phyloP scores from a whole-genome alignment of 306 rosid genomes.

The Acacia confusa region DNA sequence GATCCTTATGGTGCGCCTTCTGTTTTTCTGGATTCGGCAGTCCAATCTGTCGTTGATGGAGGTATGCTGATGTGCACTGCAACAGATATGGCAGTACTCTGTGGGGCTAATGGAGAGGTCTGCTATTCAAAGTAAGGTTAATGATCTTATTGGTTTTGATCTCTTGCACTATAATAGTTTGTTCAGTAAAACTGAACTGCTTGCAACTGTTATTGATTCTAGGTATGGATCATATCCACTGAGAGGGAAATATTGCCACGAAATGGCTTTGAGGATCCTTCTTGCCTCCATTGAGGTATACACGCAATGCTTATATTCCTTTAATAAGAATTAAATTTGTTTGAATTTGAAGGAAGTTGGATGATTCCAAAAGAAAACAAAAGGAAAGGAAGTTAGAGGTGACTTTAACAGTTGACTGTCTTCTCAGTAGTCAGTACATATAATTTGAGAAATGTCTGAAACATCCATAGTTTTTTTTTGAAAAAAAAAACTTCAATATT shows the following conservation, averaged over 20 bases:
- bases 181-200: constrained; percentile 23
- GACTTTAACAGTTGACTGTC: not conserved
- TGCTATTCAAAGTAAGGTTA: constrained; percentile 93
- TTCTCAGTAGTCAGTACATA: too few species aligned
- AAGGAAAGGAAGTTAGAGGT: not conserved
- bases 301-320: not conserved
- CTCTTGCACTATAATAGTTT: constrained; percentile 20
- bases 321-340: not conserved
- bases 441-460: not conserved
- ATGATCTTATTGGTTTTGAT: constrained; percentile 24
- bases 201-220: constrained; percentile 33
- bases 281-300: constrained; percentile 94
- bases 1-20: constrained; percentile 99
- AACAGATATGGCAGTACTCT: constrained; percentile 97
- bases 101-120: constrained; percentile 98
- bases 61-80: constrained; percentile 98
- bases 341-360: not conserved
- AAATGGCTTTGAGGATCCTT: constrained; percentile 98
- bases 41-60: constrained; percentile 95
- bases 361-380: not conserved
- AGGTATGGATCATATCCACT: constrained; percentile 95
- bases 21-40: constrained; percentile 92
- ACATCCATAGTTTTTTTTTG: not conserved
- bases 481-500: not conserved
- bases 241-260: constrained; percentile 94